Evolutionary conservation across 176 grass and related monocot species (phyloP), one percentile per base, ranked within the genome.

Genomic region (Paspalum notatum): DNA sequence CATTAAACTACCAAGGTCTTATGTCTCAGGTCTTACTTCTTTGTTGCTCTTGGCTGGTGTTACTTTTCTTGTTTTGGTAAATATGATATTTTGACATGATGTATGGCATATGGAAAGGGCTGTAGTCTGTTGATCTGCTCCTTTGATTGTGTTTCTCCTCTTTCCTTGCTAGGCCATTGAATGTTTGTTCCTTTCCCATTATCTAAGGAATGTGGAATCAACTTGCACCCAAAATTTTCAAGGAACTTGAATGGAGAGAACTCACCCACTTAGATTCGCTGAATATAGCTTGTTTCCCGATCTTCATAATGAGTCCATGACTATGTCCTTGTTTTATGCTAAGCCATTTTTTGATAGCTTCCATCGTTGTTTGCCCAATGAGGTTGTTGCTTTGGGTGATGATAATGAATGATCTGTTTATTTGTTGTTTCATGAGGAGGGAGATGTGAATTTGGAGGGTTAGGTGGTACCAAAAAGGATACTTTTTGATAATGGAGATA

Each of bases 171-270:
- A 47, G 61, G 65, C 3, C 18, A 51, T 46, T 62, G 45, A 26
- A 68, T 55, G 52, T 8, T 44, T 71, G 2, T 66, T 56, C 64
- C 22, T 76, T 70, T 67, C 39, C 52, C 40, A 38, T 22, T 15
- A 45, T 45, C 12, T 21, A 47, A 54, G 55, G 46, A 62, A 47
- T 18, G 22, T 43, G 0, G 38, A 26, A 51, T 78, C 10, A 51
- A 45, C 10, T 79, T 79, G 62, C 62, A 53, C 61, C 11, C 8
- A 71, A 51, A 24, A 12, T 1, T 79, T 62, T 68, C 42, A 9
- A 69, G n/a, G 27, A 68, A 69, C 71, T 86, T 86, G 32, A 75
- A 39, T 86, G 18, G 50, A 67, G 26, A 58, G 64, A 66, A 41
- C 60, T 62, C 16, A 44, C 12, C 20, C 41, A 49, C 25, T 20